Evolutionary conservation across 257 asterid genomes (phyloP).

Genomic region (Euphrasia confusa): DNA sequence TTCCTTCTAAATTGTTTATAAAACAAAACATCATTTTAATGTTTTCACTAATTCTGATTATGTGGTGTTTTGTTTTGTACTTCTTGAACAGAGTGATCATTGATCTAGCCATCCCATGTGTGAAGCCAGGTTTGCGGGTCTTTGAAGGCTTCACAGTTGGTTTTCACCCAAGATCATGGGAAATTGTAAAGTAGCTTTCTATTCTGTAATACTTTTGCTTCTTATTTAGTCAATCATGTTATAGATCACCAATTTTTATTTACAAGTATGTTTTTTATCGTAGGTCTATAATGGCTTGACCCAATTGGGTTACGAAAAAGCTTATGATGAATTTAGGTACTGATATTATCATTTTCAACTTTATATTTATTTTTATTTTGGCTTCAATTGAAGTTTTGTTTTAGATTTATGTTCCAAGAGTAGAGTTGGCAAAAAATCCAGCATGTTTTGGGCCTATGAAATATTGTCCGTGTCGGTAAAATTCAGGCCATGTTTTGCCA

Average conservation of each 20-base stretch:
- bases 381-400: slow-evolving; percentile 14
- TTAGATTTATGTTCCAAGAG: neutral
- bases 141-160: slow-evolving; percentile 97
- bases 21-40: neutral
- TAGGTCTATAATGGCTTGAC: slow-evolving; percentile 95
- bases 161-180: slow-evolving; percentile 91
- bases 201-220: slow-evolving; percentile 22
- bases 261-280: slow-evolving; percentile 19
- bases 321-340: slow-evolving; percentile 73
- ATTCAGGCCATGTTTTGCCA: too few species aligned
- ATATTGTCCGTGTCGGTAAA: neutral
- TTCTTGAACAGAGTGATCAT: slow-evolving; percentile 55
- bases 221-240: slow-evolving; percentile 16
- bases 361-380: neutral
- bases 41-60: slow-evolving; percentile 16
- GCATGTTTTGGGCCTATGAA: too few species aligned
- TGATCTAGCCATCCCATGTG: slow-evolving; percentile 92
- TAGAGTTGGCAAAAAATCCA: too few species aligned
- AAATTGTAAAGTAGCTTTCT: slow-evolving; percentile 53
- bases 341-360: neutral
- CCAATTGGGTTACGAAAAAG: slow-evolving; percentile 83
- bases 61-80: slow-evolving; percentile 21
- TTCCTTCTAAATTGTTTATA: slow-evolving; percentile 7
- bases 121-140: slow-evolving; percentile 70
- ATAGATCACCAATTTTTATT: slow-evolving; percentile 18